Conservation (phyloP, 2,329 filamentous ascomycete species). For the Colletotrichum caudatum region DNA sequence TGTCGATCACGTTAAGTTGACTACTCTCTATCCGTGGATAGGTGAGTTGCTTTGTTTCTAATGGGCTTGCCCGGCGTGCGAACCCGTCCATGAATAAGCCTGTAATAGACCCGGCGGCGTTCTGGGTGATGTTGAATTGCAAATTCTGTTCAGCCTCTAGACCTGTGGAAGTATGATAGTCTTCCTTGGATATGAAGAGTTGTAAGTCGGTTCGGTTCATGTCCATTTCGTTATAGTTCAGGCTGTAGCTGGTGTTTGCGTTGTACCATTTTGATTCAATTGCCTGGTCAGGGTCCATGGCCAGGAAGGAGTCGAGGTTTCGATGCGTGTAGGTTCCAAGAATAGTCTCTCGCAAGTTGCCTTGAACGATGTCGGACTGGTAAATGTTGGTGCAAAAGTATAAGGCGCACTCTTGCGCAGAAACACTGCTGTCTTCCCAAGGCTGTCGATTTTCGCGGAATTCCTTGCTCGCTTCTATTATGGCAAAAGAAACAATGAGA, state of each 20-base stretch:
- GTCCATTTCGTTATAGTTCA: not conserved
- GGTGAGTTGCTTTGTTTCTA: not conserved
- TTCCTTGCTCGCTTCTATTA: not conserved
- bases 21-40: not conserved
- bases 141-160: not conserved
- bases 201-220: constrained; percentile 4
- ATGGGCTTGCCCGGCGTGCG: not conserved
- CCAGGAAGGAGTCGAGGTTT: not conserved
- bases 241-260: not conserved
- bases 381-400: constrained; percentile 10
- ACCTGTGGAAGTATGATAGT: not conserved
- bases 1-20: not conserved
- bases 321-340: not conserved
- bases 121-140: constrained; percentile 5
- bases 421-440: constrained; percentile 1
- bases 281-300: not conserved
- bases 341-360: not conserved
- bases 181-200: not conserved
- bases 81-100: not conserved
- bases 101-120: not conserved
- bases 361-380: not conserved
- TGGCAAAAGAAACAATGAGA: not conserved
- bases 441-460: not conserved
- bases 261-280: not conserved
- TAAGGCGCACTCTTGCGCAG: not conserved